phyloP scores from a whole-genome alignment of 1,284 basidiomycete genomes.

The Marasmius sp. region DNA sequence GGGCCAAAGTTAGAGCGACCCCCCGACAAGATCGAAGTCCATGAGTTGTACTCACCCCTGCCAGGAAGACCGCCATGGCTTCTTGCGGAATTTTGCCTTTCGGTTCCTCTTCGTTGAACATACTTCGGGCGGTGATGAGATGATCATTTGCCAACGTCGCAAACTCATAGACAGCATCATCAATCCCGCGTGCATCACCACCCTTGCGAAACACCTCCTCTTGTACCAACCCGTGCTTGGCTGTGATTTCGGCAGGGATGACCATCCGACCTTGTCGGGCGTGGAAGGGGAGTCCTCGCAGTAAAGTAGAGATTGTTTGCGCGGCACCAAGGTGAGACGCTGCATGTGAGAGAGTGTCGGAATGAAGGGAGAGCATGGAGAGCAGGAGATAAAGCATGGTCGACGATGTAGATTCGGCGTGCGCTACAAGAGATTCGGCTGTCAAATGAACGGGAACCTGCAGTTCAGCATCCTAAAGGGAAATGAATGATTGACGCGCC shows the following conservation, averaged over 20 bases:
- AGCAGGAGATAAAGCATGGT: slow-evolving; percentile 81
- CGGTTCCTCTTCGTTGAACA: slow-evolving; percentile 59
- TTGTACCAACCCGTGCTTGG: slow-evolving; percentile 78
- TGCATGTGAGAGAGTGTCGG: slow-evolving; percentile 73
- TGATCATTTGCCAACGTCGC: slow-evolving; percentile 92
- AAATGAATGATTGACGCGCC: slow-evolving; percentile 14
- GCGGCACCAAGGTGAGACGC: slow-evolving; percentile 78
- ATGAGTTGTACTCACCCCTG: slow-evolving; percentile 59
- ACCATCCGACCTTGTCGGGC: slow-evolving; percentile 73
- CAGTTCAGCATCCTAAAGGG: slow-evolving; percentile 70
- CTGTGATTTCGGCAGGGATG: slow-evolving; percentile 84
- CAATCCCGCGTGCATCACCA: slow-evolving; percentile 58
- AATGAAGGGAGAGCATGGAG: slow-evolving; percentile 64
- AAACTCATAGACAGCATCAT: slow-evolving; percentile 85
- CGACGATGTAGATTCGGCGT: slow-evolving; percentile 79
- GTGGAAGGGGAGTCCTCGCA: slow-evolving; percentile 79
- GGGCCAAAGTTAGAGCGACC: slow-evolving; percentile 13
- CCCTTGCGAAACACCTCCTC: slow-evolving; percentile 84
- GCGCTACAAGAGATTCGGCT: slow-evolving; percentile 65
- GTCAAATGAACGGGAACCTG: slow-evolving; percentile 69
- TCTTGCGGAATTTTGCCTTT: slow-evolving; percentile 60
- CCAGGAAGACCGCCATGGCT: slow-evolving; percentile 79
- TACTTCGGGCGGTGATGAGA: slow-evolving; percentile 78
- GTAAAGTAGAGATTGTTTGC: slow-evolving; percentile 69
- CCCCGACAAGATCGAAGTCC: slow-evolving; percentile 13